These are phyloP conservation scores for Bauhinia variegata DNA, from an alignment of 306 rosid genomes.

Conservation along the genomic window DNA sequence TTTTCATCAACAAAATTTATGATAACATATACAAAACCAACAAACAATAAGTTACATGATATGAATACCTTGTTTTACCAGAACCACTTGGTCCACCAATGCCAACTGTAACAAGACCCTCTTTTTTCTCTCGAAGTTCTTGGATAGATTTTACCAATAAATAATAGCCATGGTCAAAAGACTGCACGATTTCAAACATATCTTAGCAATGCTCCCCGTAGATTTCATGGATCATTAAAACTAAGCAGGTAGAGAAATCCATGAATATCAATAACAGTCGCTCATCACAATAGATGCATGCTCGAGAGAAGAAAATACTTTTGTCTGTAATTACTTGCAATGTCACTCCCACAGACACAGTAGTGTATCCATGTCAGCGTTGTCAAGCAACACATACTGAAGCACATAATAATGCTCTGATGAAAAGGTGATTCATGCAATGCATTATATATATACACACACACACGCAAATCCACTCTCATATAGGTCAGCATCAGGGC, in stretches of 20 bases:
- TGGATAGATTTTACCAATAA: conserved; percentile 91
- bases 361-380: background rate
- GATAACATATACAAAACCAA: background rate
- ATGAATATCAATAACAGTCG: background rate
- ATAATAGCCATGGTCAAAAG: conserved; percentile 96
- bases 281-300: background rate
- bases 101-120: conserved; percentile 87
- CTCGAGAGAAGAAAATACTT: background rate
- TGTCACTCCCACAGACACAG: background rate
- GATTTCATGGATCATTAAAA: conserved; percentile 29
- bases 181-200: conserved; percentile 65
- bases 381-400: background rate
- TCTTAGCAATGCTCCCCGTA: conserved; percentile 25
- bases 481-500: background rate
- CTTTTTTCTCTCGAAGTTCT: conserved; percentile 93
- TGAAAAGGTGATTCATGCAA: background rate
- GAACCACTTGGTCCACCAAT: conserved; percentile 99
- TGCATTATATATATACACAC: background rate
- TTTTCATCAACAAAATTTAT: conserved; percentile 15
- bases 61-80: conserved; percentile 83
- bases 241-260: conserved; percentile 18
- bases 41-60: background rate
- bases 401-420: background rate
- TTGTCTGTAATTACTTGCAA: background rate
- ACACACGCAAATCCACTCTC: too few species aligned